These are phyloP conservation scores for Diplodia seriata DNA, from an alignment of 2,329 filamentous ascomycete species.

Conservation along the genomic window DNA sequence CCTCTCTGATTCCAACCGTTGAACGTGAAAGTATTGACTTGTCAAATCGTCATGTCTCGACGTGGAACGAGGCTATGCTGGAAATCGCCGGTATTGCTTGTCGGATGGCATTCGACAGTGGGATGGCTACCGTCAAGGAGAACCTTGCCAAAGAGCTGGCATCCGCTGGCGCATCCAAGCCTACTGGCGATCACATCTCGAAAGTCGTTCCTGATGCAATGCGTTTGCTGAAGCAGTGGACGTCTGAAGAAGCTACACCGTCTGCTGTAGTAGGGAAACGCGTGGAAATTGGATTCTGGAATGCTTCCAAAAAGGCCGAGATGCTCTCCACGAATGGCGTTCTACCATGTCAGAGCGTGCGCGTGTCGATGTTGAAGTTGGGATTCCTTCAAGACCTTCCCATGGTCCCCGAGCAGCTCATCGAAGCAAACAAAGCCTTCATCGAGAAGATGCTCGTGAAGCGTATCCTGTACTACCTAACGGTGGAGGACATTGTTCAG, in stretches of 20 bases:
- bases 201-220: slow-evolving; percentile 52
- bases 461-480: slow-evolving; percentile 86
- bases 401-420: slow-evolving; percentile 78
- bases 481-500: slow-evolving; percentile 80
- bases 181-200: slow-evolving; percentile 43
- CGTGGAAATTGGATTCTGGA: slow-evolving; percentile 97
- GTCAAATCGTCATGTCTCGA: slow-evolving; percentile 91
- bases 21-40: slow-evolving; percentile 96
- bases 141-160: slow-evolving; percentile 17
- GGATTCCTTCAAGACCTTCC: slow-evolving; percentile 90
- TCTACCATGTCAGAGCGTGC: slow-evolving; percentile 80
- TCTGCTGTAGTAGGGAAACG: slow-evolving; percentile 81
- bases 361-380: slow-evolving; percentile 73
- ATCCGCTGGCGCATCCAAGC: slow-evolving; percentile 58
- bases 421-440: slow-evolving; percentile 71
- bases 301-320: slow-evolving; percentile 81
- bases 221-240: slow-evolving; percentile 86
- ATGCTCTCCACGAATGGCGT: slow-evolving; percentile 88
- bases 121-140: slow-evolving; percentile 77
- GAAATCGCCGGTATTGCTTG: slow-evolving; percentile 89
- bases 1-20: slow-evolving; percentile 95
- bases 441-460: slow-evolving; percentile 82
- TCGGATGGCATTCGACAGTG: slow-evolving; percentile 83
- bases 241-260: slow-evolving; percentile 88
- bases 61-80: slow-evolving; percentile 94